Conservation (phyloP, 2,329 filamentous ascomycete species). For the Pseudogymnoascus sp. region DNA sequence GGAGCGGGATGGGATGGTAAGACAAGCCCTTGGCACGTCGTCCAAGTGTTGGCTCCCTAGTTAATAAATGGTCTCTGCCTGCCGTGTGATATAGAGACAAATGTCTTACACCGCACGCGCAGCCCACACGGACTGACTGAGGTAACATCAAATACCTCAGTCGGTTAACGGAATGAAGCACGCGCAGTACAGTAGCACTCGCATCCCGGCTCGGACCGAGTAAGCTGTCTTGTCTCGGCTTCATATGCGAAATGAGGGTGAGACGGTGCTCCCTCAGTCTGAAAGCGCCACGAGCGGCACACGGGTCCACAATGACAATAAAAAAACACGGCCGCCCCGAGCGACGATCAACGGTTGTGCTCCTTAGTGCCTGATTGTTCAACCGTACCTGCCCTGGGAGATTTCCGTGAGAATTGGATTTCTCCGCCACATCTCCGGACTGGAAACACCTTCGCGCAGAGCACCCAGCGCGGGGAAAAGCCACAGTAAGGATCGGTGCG, state of each 20-base stretch:
- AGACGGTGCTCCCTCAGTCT: neutral
- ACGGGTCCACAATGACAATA: neutral
- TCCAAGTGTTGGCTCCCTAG: neutral
- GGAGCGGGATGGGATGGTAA: neutral
- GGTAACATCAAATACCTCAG: neutral
- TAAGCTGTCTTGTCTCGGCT: neutral
- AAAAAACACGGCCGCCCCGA: neutral
- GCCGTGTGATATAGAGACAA: neutral
- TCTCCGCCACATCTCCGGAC: neutral
- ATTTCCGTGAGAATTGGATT: neutral
- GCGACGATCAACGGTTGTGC: neutral
- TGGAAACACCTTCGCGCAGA: neutral
- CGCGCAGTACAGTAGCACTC: neutral
- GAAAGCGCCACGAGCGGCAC: neutral
- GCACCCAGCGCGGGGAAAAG: neutral
- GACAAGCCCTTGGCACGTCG: neutral
- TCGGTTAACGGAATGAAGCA: conserved; percentile 5
- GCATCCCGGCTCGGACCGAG: conserved; percentile 3
- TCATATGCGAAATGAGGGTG: conserved; percentile 3
- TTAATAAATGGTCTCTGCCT: neutral
- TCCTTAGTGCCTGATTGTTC: neutral
- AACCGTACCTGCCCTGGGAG: neutral
- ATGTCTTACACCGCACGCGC: conserved; percentile 1
- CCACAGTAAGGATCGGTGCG: neutral
- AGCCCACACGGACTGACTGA: neutral